These are phyloP conservation scores for Nicotiana otophora DNA, from an alignment of 257 asterid genomes.

Conservation along the genomic window DNA sequence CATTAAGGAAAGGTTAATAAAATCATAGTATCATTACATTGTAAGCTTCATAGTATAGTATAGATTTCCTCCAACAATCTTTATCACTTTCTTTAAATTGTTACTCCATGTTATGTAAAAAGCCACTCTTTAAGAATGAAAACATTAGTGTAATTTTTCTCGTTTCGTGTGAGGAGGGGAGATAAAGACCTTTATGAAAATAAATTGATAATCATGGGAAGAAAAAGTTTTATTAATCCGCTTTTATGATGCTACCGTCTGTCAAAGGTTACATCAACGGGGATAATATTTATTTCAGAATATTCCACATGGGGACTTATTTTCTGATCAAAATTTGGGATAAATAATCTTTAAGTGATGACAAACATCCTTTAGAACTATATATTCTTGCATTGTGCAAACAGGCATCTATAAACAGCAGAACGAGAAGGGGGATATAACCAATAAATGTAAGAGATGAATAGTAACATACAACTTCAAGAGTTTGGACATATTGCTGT, in stretches of 20 bases:
- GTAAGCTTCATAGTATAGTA: neutral
- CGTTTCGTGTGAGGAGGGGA: neutral
- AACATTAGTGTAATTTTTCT: neutral
- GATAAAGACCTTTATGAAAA: neutral
- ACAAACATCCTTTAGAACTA: neutral
- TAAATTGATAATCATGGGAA: neutral
- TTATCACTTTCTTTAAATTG: neutral
- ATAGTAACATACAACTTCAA: slow-evolving; percentile 61
- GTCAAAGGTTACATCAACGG: neutral
- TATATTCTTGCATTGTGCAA: neutral
- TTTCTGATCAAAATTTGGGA: neutral
- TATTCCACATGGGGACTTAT: neutral
- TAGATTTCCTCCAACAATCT: neutral
- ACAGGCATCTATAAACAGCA: neutral
- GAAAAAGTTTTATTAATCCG: neutral
- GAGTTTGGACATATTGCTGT: slow-evolving; percentile 57
- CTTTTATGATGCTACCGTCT: neutral
- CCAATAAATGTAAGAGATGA: neutral
- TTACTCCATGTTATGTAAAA: neutral
- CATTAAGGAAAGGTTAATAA: neutral
- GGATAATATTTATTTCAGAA: neutral
- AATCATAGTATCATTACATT: neutral
- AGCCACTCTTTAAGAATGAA: neutral
- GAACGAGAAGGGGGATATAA: neutral
- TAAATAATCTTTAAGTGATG: neutral